Evolutionary conservation across 2,329 filamentous ascomycete genomes (phyloP).

Genomic region (Hypoxylon sp.): DNA sequence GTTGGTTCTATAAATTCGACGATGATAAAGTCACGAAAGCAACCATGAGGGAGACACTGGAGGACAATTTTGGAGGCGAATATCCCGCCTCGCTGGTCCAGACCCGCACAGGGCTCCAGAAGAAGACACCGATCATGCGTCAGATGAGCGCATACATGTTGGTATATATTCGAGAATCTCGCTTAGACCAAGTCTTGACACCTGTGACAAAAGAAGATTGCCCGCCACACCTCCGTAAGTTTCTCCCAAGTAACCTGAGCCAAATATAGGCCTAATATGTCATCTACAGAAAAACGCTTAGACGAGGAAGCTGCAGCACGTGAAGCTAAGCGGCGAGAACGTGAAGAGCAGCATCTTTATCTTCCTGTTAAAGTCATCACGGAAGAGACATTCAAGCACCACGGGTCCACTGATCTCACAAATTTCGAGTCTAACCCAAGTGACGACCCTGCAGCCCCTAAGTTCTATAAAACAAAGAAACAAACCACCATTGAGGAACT

Average conservation of each 20-base stretch:
- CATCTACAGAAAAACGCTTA: constrained; percentile 74
- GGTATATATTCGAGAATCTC: constrained; percentile 93
- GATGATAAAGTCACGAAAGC: constrained; percentile 97
- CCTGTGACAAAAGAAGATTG: constrained; percentile 83
- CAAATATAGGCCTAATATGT: constrained; percentile 31
- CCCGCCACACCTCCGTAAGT: constrained; percentile 83
- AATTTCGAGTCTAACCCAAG: constrained; percentile 72
- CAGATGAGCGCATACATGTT: constrained; percentile 97
- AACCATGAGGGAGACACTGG: constrained; percentile 89
- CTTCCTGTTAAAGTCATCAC: constrained; percentile 87
- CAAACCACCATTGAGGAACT: constrained; percentile 84
- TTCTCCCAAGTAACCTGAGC: constrained; percentile 42
- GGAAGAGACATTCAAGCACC: constrained; percentile 82
- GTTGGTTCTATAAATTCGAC: constrained; percentile 96
- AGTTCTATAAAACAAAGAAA: constrained; percentile 79
- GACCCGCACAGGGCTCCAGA: constrained; percentile 64
- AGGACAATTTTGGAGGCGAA: constrained; percentile 97
- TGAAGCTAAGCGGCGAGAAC: constrained; percentile 86
- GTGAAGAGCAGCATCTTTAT: constrained; percentile 94
- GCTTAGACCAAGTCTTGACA: constrained; percentile 85
- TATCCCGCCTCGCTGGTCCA: constrained; percentile 70
- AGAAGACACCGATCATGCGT: constrained; percentile 72
- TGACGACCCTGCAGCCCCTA: constrained; percentile 77
- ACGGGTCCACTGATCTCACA: constrained; percentile 88
- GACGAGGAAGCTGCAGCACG: constrained; percentile 84